Conservation (phyloP, 306 rosid species). For the Vicia faba region DNA sequence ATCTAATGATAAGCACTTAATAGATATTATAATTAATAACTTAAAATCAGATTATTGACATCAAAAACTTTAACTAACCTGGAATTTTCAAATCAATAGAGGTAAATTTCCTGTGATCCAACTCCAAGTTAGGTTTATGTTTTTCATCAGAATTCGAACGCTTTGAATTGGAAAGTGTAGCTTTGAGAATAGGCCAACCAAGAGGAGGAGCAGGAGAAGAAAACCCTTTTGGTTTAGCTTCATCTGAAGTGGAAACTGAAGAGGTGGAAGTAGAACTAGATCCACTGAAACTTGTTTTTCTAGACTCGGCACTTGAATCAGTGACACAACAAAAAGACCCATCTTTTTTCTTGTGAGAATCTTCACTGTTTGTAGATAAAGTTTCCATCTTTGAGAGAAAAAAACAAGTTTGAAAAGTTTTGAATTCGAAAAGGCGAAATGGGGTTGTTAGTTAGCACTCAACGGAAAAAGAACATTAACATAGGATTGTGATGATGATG, state of each 20-base stretch:
- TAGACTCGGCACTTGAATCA: slow-evolving; percentile 60
- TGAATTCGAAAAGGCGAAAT: slow-evolving; percentile 45
- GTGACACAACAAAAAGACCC: slow-evolving; percentile 49
- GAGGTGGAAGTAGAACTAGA: slow-evolving; percentile 64
- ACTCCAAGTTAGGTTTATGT: slow-evolving; percentile 38
- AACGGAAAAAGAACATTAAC: slow-evolving; percentile 41
- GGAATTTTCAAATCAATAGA: slow-evolving; percentile 52
- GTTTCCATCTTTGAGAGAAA: slow-evolving; percentile 58
- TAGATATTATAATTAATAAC: slow-evolving; percentile 16
- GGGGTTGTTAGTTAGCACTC: slow-evolving; percentile 46
- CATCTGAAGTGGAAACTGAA: slow-evolving; percentile 50
- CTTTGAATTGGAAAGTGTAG: slow-evolving; percentile 55
- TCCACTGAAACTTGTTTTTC: slow-evolving; percentile 59
- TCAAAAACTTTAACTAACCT: slow-evolving; percentile 53
- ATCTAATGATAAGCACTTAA: slow-evolving; percentile 16
- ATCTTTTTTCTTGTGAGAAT: slow-evolving; percentile 43
- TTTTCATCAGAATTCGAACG: slow-evolving; percentile 52
- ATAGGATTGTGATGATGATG: slow-evolving; percentile 20
- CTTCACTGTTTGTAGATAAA: slow-evolving; percentile 47
- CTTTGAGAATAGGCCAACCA: slow-evolving; percentile 95
- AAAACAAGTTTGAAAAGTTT: slow-evolving; percentile 19
- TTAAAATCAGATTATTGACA: slow-evolving; percentile 4
- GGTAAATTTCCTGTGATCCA: slow-evolving; percentile 43
- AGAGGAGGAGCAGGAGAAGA: slow-evolving; percentile 70
- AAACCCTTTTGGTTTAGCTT: slow-evolving; percentile 52